A percentile compares a stretch with the other conserved stretches of the same genome.
Conservation (phyloP, 352 stramenopile genomes). For the Phytophthora agathidicida region DNA sequence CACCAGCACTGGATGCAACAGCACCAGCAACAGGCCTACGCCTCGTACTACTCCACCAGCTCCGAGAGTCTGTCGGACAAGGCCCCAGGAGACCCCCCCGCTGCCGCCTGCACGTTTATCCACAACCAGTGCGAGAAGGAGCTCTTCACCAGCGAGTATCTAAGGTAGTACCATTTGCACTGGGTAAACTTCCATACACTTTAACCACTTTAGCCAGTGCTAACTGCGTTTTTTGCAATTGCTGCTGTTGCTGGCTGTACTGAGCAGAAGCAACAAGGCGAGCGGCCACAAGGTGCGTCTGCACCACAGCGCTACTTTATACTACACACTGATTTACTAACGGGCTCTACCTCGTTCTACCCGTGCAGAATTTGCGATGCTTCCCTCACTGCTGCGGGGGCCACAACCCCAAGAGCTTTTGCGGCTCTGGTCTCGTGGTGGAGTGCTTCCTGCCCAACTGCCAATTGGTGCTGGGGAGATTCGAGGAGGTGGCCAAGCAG, state of each 20-base stretch:
- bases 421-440: conserved; percentile 77
- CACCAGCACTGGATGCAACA: conserved; percentile 27
- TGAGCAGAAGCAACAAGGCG: conserved; percentile 82
- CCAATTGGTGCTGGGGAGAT: conserved; percentile 70
- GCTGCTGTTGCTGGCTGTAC: too few species aligned
- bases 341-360: conserved; percentile 3
- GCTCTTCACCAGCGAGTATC: conserved; percentile 77
- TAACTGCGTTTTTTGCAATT: too few species aligned
- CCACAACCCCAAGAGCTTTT: conserved; percentile 88
- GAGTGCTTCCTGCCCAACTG: conserved; percentile 64
- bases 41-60: conserved; percentile 10
- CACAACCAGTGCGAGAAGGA: conserved; percentile 80
- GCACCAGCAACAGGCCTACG: conserved; percentile 4
- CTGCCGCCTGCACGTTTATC: conserved; percentile 47
- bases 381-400: conserved; percentile 86
- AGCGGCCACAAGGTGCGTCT: conserved; percentile 77
- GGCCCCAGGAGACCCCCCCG: background rate
- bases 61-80: conserved; percentile 24
- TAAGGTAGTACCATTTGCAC: conserved; percentile 45
- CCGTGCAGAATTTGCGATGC: conserved; percentile 67
- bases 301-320: too few species aligned
- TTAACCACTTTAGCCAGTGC: too few species aligned
- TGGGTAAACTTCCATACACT: background rate
- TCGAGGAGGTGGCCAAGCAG: conserved; percentile 71
- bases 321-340: too few species aligned